Evolutionary conservation across 2,329 filamentous ascomycete genomes (phyloP).

Genomic region (Penicillium nordicum): DNA sequence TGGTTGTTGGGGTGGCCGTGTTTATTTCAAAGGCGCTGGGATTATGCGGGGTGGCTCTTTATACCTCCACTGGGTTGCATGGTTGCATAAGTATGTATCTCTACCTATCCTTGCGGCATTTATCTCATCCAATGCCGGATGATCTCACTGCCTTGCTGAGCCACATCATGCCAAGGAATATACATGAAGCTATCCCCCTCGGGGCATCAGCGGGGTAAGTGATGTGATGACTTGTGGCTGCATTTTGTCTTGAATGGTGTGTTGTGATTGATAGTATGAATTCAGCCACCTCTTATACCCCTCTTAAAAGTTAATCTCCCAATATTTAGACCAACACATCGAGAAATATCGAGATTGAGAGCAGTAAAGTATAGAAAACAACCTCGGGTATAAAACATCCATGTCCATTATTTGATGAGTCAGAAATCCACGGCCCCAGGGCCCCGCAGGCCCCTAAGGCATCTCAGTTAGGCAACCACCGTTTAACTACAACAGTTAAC

Average conservation of each 20-base stretch:
- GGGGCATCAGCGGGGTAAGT: not conserved
- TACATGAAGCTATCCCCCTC: not conserved
- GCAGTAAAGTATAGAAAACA: not conserved
- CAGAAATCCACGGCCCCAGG: not conserved
- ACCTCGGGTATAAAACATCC: not conserved
- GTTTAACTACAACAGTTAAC: no score
- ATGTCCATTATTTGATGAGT: not conserved
- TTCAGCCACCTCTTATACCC: not conserved
- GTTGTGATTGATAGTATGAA: not conserved
- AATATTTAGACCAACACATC: no score
- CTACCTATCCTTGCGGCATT: slow-evolving; percentile 4
- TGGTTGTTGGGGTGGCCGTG: not conserved
- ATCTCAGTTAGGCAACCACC: not conserved
- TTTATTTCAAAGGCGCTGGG: not conserved
- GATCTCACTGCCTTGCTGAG: slow-evolving; percentile 1
- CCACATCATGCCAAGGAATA: slow-evolving; percentile 5
- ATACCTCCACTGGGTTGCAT: not conserved
- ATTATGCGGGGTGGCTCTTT: not conserved
- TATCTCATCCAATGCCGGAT: not conserved
- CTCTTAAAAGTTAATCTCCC: not conserved
- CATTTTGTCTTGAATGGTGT: not conserved
- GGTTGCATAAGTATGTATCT: not conserved
- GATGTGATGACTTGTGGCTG: not conserved
- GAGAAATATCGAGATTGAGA: no score
- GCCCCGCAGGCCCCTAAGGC: not conserved